phyloP scores from a whole-genome alignment of 2,329 filamentous ascomycete species.

The Fusarium tjaetaba region DNA sequence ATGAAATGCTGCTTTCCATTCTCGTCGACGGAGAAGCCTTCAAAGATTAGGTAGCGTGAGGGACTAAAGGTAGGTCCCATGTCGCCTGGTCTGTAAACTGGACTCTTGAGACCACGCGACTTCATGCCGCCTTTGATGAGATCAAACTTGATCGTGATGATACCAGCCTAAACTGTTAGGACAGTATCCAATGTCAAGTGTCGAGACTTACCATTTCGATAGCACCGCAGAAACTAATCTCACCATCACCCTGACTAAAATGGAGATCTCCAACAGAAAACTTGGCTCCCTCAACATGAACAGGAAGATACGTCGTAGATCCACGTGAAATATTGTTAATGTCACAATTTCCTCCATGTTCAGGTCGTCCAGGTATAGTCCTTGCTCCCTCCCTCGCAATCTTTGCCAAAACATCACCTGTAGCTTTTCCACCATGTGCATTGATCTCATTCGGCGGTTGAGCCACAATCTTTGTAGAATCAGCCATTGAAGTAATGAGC shows the following conservation, averaged over 20 bases:
- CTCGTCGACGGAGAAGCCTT: constrained; percentile 91
- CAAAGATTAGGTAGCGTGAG: constrained; percentile 45
- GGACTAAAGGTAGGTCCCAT: constrained; percentile 36
- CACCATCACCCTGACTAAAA: constrained; percentile 88
- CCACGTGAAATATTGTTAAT: constrained; percentile 87
- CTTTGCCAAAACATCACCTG: constrained; percentile 67
- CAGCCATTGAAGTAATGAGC: constrained; percentile 75
- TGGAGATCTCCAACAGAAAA: constrained; percentile 91
- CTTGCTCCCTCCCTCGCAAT: constrained; percentile 82
- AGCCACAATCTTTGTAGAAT: constrained; percentile 69
- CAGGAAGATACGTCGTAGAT: constrained; percentile 85
- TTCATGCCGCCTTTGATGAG: constrained; percentile 85
- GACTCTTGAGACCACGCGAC: constrained; percentile 81
- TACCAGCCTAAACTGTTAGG: constrained; percentile 63
- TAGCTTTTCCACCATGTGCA: constrained; percentile 75
- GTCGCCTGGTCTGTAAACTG: constrained; percentile 84
- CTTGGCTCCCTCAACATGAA: constrained; percentile 87
- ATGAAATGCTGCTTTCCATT: constrained; percentile 89
- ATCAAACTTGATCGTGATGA: constrained; percentile 90
- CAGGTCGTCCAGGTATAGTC: constrained; percentile 85
- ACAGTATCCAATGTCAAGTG: accelerated
- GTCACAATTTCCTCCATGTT: constrained; percentile 91
- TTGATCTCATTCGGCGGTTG: constrained; percentile 78
- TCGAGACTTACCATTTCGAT: constrained; percentile 76
- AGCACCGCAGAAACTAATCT: constrained; percentile 88